Conservation (phyloP, 768 basidiomycete genomes). For the Bullera alba region DNA sequence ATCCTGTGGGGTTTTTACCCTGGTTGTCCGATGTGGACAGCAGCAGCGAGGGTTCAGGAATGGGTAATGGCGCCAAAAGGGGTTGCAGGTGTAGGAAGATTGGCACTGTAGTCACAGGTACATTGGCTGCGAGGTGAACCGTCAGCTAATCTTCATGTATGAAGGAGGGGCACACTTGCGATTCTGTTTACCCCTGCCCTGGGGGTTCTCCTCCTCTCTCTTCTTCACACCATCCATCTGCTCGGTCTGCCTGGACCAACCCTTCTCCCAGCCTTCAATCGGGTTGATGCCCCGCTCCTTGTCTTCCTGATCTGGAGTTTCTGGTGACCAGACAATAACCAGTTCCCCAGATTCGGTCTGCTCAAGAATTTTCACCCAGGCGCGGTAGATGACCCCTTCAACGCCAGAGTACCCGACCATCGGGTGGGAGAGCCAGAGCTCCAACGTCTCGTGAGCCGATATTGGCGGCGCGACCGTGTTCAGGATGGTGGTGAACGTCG, state of each 20-base stretch:
- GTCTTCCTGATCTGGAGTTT: slow-evolving; percentile 23
- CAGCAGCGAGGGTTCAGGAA: slow-evolving; percentile 45
- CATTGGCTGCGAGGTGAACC: slow-evolving; percentile 20
- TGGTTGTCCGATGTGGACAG: slow-evolving; percentile 22
- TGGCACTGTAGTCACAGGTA: slow-evolving; percentile 65
- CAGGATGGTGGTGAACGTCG: slow-evolving; percentile 81
- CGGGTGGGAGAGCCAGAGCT: slow-evolving; percentile 91
- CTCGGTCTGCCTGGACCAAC: slow-evolving; percentile 77
- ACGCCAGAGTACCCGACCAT: slow-evolving; percentile 96
- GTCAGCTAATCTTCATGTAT: not conserved
- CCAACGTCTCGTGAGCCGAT: slow-evolving; percentile 94
- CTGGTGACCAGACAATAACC: slow-evolving; percentile 33
- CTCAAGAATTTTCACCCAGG: slow-evolving; percentile 49
- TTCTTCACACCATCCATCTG: slow-evolving; percentile 29
- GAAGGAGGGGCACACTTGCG: slow-evolving; percentile 5
- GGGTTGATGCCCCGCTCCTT: slow-evolving; percentile 64
- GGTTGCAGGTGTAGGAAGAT: slow-evolving; percentile 93
- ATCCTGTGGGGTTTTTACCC: slow-evolving; percentile 14
- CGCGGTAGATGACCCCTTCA: slow-evolving; percentile 85
- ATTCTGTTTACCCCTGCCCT: slow-evolving; percentile 27
- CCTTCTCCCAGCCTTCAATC: slow-evolving; percentile 77
- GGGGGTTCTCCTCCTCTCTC: slow-evolving; percentile 31
- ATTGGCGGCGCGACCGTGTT: slow-evolving; percentile 98
- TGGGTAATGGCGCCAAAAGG: slow-evolving; percentile 56
- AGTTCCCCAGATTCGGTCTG: slow-evolving; percentile 42